These are phyloP conservation scores for Graphilbum ipis-grandicollis DNA, from an alignment of 2,329 filamentous ascomycete genomes.

Conservation along the genomic window DNA sequence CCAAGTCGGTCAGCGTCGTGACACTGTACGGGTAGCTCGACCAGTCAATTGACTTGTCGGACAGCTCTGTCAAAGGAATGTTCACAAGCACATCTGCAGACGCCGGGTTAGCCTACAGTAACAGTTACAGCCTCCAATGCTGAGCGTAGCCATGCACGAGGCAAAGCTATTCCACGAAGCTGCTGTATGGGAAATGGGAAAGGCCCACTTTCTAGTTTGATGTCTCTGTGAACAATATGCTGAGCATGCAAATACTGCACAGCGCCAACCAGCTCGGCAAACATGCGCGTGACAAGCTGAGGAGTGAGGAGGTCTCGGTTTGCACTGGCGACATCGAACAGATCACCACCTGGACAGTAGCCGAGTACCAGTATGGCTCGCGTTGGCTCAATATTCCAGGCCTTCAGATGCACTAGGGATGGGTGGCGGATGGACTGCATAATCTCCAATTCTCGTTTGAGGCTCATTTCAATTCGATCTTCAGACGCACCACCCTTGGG, in stretches of 20 bases:
- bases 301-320: conserved; percentile 52
- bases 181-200: too few relatives aligned
- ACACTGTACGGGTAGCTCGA: conserved; percentile 63
- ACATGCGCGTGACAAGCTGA: conserved; percentile 62
- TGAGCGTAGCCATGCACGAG: too few relatives aligned
- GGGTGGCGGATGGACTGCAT: conserved; percentile 79
- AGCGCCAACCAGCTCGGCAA: conserved; percentile 73
- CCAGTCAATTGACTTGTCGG: conserved; percentile 49
- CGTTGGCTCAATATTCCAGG: conserved; percentile 71
- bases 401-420: conserved; percentile 77
- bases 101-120: background rate
- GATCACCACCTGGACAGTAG: conserved; percentile 84
- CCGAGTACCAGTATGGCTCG: conserved; percentile 74
- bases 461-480: conserved; percentile 77
- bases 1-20: conserved; percentile 79
- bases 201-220: conserved; percentile 80
- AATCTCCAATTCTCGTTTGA: conserved; percentile 91
- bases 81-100: conserved; percentile 79
- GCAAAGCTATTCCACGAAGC: too few relatives aligned
- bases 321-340: conserved; percentile 78
- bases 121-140: background rate
- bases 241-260: conserved; percentile 71
- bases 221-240: conserved; percentile 86
- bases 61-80: conserved; percentile 49
- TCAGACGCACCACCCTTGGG: conserved; percentile 87